Percentiles rank a stretch among this genome's conserved stretches.
Evolutionary conservation across 1,139 yeast species (phyloP).

Genomic region (Protomyces inouyei): DNA sequence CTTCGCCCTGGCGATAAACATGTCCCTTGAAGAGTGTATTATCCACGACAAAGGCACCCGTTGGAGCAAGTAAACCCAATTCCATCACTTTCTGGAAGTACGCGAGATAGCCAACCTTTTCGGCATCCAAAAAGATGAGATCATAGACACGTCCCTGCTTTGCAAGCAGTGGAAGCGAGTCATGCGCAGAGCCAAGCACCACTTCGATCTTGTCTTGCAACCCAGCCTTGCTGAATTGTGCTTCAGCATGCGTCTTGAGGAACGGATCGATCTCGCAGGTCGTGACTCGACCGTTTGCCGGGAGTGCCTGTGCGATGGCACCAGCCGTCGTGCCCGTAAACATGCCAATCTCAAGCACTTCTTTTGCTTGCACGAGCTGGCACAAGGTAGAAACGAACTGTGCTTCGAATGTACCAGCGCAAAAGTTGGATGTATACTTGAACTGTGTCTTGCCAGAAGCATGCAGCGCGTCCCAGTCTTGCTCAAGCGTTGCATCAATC

Average conservation of each 20-base stretch:
- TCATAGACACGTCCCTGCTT: slow-evolving; percentile 19
- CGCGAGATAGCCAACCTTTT: slow-evolving; percentile 25
- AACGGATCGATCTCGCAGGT: slow-evolving; percentile 26
- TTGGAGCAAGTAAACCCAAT: slow-evolving; percentile 11
- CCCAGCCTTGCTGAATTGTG: slow-evolving; percentile 21
- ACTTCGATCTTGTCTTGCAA: slow-evolving; percentile 22
- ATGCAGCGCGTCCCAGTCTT: slow-evolving; percentile 24
- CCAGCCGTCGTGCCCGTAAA: slow-evolving; percentile 26
- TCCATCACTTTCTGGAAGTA: slow-evolving; percentile 25
- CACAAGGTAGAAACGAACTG: slow-evolving; percentile 23
- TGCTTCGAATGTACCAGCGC: slow-evolving; percentile 27
- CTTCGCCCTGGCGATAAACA: slow-evolving; percentile 9
- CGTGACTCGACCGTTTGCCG: slow-evolving; percentile 21
- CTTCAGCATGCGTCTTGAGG: slow-evolving; percentile 8
- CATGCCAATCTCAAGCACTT: slow-evolving; percentile 26
- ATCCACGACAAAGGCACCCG: slow-evolving; percentile 26
- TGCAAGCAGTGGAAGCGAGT: slow-evolving; percentile 17
- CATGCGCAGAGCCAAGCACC: slow-evolving; percentile 21
- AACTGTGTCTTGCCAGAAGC: slow-evolving; percentile 17
- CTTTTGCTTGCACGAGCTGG: slow-evolving; percentile 18
- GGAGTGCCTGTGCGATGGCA: slow-evolving; percentile 20
- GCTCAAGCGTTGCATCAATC: slow-evolving; percentile 22
- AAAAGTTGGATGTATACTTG: slow-evolving; percentile 24
- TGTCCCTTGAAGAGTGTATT: slow-evolving; percentile 27
- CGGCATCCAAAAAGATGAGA: slow-evolving; percentile 27